Evolutionary conservation across 257 asterid species (phyloP).

Genomic region (Euphrasia confusa): DNA sequence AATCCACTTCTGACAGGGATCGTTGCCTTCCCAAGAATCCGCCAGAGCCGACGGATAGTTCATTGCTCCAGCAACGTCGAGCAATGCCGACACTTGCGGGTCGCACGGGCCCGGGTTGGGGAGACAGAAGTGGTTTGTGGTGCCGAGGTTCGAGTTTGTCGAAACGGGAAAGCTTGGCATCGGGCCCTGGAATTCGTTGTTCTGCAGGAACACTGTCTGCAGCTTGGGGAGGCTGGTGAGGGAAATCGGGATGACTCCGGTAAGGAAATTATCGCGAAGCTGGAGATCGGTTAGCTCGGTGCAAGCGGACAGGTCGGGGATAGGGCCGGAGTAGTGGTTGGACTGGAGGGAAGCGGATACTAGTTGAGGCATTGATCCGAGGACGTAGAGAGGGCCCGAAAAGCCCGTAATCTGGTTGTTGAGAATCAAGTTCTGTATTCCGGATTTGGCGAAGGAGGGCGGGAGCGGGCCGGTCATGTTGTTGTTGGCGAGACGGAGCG

Average conservation of each 20-base stretch:
- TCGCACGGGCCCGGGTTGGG: slow-evolving; percentile 60
- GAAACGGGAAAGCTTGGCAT: slow-evolving; percentile 47
- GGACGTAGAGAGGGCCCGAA: slow-evolving; percentile 48
- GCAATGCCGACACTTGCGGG: slow-evolving; percentile 60
- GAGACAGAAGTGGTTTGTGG: slow-evolving; percentile 48
- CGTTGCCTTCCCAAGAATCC: slow-evolving; percentile 64
- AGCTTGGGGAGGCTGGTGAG: slow-evolving; percentile 50
- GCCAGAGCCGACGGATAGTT: slow-evolving; percentile 58
- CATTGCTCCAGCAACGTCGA: slow-evolving; percentile 43
- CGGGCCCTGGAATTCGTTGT: slow-evolving; percentile 72
- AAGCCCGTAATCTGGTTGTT: slow-evolving; percentile 63
- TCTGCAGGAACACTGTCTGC: slow-evolving; percentile 39
- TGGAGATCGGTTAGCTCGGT: slow-evolving; percentile 41
- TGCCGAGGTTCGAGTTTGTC: slow-evolving; percentile 34
- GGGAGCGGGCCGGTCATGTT: slow-evolving; percentile 64
- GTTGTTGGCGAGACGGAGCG: slow-evolving; percentile 57
- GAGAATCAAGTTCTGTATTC: slow-evolving; percentile 49
- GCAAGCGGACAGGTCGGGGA: slow-evolving; percentile 67
- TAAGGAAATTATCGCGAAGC: slow-evolving; percentile 62
- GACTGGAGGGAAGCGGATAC: slow-evolving; percentile 58
- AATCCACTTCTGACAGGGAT: slow-evolving; percentile 62
- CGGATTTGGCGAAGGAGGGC: slow-evolving; percentile 43
- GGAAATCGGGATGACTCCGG: slow-evolving; percentile 68
- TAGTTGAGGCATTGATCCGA: slow-evolving; percentile 47
- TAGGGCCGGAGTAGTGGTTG: slow-evolving; percentile 58